Conservation (phyloP, 371 early-diverging fungal genomes). For the Batrachochytrium dendrobatidis region DNA sequence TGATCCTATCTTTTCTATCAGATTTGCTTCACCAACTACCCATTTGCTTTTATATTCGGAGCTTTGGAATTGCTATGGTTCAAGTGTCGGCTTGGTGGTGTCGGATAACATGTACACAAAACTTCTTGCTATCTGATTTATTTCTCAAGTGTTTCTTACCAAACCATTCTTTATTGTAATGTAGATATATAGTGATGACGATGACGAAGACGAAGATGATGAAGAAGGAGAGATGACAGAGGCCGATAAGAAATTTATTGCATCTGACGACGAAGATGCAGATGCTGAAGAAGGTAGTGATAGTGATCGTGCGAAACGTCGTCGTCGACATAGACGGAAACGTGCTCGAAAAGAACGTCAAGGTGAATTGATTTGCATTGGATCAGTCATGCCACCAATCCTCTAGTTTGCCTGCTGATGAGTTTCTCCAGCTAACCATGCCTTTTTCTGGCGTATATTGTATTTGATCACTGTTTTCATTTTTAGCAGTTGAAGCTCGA, state of each 20-base stretch:
- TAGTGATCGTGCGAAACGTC: conserved; percentile 17
- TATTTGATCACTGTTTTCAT: no score
- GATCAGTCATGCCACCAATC: conserved; percentile 30
- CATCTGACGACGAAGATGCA: conserved; percentile 41
- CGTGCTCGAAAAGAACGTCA: conserved; percentile 22
- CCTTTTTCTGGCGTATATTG: not conserved
- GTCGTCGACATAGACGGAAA: conserved; percentile 7
- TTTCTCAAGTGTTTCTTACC: not conserved
- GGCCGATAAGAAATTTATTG: conserved; percentile 40
- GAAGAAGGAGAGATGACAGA: conserved; percentile 42
- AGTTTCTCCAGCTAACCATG: not conserved
- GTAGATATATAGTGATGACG: conserved; percentile 19
- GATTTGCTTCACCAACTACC: no score
- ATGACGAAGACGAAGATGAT: conserved; percentile 28
- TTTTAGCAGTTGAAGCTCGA: not conserved
- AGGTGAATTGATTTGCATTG: conserved; percentile 41
- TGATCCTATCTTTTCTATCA: not conserved
- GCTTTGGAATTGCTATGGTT: not conserved
- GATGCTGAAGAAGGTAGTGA: conserved; percentile 27
- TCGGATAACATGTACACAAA: not conserved
- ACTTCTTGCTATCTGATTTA: not conserved
- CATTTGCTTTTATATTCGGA: no score
- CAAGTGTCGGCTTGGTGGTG: not conserved
- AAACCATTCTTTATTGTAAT: not conserved
- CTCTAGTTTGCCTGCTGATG: conserved; percentile 1